phyloP scores from a whole-genome alignment of 192 early-diverging fungal species.

The Paraglomus occultum region DNA sequence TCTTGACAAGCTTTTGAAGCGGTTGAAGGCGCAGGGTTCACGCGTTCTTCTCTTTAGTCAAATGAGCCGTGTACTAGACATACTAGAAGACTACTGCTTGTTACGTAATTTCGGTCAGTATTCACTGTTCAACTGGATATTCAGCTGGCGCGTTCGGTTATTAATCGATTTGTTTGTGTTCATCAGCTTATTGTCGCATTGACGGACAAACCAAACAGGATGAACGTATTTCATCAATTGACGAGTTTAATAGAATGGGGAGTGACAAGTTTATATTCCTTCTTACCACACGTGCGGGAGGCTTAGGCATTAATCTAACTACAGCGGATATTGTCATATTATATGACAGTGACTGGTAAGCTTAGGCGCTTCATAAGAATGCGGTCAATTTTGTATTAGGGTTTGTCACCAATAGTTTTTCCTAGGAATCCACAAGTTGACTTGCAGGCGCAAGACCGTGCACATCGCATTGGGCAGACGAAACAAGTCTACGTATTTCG shows the following conservation, averaged over 20 bases:
- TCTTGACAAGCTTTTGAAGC: conserved; percentile 83
- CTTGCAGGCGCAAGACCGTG: conserved; percentile 94
- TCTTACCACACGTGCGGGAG: conserved; percentile 95
- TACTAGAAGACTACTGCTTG: conserved; percentile 95
- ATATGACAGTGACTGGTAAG: conserved; percentile 92
- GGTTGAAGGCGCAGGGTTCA: conserved; percentile 84
- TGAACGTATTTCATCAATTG: conserved; percentile 87
- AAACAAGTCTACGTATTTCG: conserved; percentile 97
- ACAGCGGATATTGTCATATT: conserved; percentile 95
- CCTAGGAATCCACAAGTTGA: conserved; percentile 80
- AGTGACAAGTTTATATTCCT: conserved; percentile 96
- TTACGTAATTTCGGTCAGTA: conserved; percentile 75
- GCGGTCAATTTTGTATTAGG: not conserved
- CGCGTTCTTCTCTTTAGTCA: conserved; percentile 96
- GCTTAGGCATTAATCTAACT: conserved; percentile 95
- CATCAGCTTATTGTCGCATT: conserved; percentile 85
- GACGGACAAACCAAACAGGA: conserved; percentile 96
- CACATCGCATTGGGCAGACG: conserved; percentile 98
- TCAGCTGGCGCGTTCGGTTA: not conserved
- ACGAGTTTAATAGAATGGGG: conserved; percentile 88
- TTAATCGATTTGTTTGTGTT: conserved; percentile 6
- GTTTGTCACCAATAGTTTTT: not conserved
- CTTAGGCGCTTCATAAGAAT: not conserved
- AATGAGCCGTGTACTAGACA: conserved; percentile 98
- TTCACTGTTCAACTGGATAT: not conserved